These are phyloP conservation scores for Solanum hybrid DNA, from an alignment of 305 asterid genomes.

Conservation along the genomic window DNA sequence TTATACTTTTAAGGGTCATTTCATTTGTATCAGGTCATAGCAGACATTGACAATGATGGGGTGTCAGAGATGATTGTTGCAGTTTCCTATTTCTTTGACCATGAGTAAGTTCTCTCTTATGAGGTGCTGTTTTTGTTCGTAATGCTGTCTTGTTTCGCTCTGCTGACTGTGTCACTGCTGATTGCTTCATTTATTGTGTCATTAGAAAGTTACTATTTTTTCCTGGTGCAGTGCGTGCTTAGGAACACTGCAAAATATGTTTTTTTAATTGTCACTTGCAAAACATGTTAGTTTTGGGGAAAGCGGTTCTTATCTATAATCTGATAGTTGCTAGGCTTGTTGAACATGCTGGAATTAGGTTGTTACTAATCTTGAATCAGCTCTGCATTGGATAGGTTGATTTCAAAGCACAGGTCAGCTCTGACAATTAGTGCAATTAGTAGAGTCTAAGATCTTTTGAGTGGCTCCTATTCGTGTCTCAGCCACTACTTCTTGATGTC, in stretches of 20 bases:
- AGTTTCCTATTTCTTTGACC: conserved; percentile 98
- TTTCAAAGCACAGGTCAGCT: not conserved
- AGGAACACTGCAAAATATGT: not conserved
- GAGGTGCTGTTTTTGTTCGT: not conserved
- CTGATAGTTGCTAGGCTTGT: not conserved
- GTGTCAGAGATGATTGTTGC: conserved; percentile 89
- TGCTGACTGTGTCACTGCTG: not conserved
- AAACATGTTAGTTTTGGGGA: not conserved
- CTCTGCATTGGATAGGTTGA: not conserved
- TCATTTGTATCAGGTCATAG: conserved; percentile 66
- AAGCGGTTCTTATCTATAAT: not conserved
- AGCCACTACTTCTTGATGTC: not conserved
- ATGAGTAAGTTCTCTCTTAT: conserved; percentile 53
- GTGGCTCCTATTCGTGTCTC: not conserved
- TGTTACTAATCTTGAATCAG: not conserved
- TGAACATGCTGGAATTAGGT: not conserved
- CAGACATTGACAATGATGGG: conserved; percentile 96
- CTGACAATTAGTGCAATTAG: not conserved
- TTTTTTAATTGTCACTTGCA: not conserved
- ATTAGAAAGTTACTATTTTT: not conserved
- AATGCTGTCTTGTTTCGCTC: not conserved
- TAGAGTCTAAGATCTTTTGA: not conserved
- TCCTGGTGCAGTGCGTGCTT: not conserved
- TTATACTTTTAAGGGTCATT: not conserved
- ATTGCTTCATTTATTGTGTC: not conserved